Conservation (phyloP, 106 monocot genomes). For the Allium fistulosum region DNA sequence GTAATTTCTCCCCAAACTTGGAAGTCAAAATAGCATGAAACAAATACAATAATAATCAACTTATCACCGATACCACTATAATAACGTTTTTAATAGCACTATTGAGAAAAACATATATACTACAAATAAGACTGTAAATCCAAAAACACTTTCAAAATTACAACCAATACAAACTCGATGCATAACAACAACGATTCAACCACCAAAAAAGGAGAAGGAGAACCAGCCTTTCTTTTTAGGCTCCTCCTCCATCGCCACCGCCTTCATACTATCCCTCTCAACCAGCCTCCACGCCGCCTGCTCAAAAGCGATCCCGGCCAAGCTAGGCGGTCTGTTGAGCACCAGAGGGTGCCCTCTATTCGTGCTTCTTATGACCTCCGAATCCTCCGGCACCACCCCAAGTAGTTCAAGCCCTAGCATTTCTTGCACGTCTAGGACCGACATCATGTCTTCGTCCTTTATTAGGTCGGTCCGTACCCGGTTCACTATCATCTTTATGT, state of each 20-base stretch:
- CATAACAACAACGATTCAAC: conserved; percentile 15
- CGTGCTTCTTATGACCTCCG: conserved; percentile 91
- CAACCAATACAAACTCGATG: no score
- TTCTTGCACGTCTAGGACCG: conserved; percentile 90
- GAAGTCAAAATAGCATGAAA: no score
- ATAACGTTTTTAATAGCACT: no score
- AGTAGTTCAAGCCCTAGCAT: conserved; percentile 81
- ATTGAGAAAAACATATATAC: no score
- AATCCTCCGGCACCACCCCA: conserved; percentile 86
- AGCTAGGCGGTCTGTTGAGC: conserved; percentile 60
- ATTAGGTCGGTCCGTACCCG: conserved; percentile 75
- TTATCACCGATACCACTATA: no score
- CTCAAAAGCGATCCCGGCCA: conserved; percentile 84
- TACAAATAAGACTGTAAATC: no score
- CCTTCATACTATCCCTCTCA: conserved; percentile 93
- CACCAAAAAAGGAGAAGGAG: conserved; percentile 94
- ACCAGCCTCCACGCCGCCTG: conserved; percentile 95
- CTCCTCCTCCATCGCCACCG: conserved; percentile 83
- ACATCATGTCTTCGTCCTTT: conserved; percentile 95
- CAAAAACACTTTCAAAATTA: no score
- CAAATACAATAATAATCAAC: no score
- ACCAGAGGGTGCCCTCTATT: conserved; percentile 83
- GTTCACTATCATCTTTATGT: conserved; percentile 95
- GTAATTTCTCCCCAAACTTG: no score
- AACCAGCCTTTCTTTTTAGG: conserved; percentile 83